Evolutionary conservation across 306 rosid genomes (phyloP).

Genomic region (Biancaea sappan): DNA sequence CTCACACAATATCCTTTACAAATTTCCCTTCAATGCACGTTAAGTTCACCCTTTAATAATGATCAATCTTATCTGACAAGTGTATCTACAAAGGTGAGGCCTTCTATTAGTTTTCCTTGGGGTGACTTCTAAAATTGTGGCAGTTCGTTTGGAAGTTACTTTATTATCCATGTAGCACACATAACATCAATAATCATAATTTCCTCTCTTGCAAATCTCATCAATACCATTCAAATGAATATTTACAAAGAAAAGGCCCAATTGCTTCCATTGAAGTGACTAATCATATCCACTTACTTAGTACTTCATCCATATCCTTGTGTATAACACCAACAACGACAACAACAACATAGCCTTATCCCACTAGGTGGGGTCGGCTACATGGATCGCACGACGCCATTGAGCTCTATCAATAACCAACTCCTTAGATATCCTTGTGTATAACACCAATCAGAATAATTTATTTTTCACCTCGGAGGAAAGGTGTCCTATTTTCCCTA

Average conservation of each 20-base stretch:
- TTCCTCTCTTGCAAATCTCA: neutral
- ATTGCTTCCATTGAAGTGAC: neutral
- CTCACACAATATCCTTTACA: neutral
- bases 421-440: no score
- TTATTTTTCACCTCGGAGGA: neutral
- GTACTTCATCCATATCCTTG: neutral
- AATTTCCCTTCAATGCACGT: neutral
- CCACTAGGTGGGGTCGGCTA: no score
- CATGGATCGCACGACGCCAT: no score
- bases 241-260: neutral
- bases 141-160: neutral
- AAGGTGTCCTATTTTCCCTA: neutral
- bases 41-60: neutral
- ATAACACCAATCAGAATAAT: neutral
- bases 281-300: neutral
- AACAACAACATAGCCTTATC: no score
- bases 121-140: neutral
- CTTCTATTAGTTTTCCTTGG: neutral
- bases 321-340: no score
- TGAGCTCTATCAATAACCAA: no score
- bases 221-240: neutral
- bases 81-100: neutral
- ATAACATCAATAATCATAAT: neutral
- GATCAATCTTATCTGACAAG: neutral
- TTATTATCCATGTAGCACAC: neutral